Conservation (phyloP, 2,329 filamentous ascomycete genomes). For the Neopestalotiopsis sp. region DNA sequence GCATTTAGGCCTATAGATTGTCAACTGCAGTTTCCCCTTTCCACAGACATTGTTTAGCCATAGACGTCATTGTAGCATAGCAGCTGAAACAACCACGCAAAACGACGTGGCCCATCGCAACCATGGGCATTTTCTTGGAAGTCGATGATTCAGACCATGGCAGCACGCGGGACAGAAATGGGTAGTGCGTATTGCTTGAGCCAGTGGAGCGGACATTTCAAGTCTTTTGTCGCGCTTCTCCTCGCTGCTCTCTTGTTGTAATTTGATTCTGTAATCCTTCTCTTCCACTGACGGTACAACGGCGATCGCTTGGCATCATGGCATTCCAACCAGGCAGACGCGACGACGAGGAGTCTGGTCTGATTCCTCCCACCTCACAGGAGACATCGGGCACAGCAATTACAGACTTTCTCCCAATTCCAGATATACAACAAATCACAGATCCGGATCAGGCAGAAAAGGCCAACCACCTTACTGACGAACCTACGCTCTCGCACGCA, state of each 20-base stretch:
- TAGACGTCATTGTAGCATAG: constrained; percentile 15
- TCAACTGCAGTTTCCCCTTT: constrained; percentile 1
- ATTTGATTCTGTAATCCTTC: not conserved
- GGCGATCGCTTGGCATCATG: not conserved
- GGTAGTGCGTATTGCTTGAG: not conserved
- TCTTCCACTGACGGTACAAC: not conserved
- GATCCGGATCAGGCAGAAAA: not conserved
- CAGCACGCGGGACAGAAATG: no score
- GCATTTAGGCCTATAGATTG: constrained; percentile 1
- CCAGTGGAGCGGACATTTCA: not conserved
- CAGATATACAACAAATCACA: constrained; percentile 5
- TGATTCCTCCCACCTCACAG: not conserved
- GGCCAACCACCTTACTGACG: constrained; percentile 23
- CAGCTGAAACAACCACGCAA: constrained; percentile 3
- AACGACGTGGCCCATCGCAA: not conserved
- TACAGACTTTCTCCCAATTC: constrained; percentile 14
- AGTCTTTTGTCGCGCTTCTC: not conserved
- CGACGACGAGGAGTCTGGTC: not conserved
- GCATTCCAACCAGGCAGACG: not conserved
- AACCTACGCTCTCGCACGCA: constrained; percentile 46
- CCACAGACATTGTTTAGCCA: constrained; percentile 6
- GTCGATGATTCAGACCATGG: not conserved
- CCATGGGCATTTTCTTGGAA: constrained; percentile 5
- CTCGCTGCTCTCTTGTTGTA: not conserved
- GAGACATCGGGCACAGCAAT: constrained; percentile 4